Evolutionary conservation across 345 rosid genomes (phyloP), one percentile per base, ranked within the genome.

Genomic region (Eucalyptus guilfoylei): DNA sequence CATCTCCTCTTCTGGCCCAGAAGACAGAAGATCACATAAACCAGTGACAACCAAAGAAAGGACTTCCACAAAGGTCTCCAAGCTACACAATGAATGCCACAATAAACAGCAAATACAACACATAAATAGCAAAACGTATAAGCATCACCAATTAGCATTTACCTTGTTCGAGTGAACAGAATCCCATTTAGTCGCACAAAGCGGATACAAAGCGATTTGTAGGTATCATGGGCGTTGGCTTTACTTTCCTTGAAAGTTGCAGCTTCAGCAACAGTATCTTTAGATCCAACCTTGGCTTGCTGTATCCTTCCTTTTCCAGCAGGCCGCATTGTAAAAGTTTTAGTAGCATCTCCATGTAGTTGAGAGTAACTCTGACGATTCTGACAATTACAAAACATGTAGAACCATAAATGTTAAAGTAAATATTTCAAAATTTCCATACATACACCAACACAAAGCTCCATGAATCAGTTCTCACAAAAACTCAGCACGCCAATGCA

Each of bases 81-180:
- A 89, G 93, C 99, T 98, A 95, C 87, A 89, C 49, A 44, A 37
- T 6, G 9, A 76, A 37, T 76, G 47, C 45, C 47, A 37, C 14
- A 40, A 37, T 76, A 21, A 76, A 37, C 14, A 76, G 83, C 83
- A 76, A 76, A 76, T 40, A 76, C 83, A 76, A 76, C 15, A 76
- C 23, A 23, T 37, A 6, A 76, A 76, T 37, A 76, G 47, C 42
- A 76, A 76, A 45, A 49, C 19, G 40, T 55, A 45, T 16, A 21
- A 86, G 28, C 32, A 86, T 50, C 12, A 30, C 58, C 44, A 54
- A 55, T 30, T 89, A 92, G 42, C 49, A 50, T 64, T 60, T 92
- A 98, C 99, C 99, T 98, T 88, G 98, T 96, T 87, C 96, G 94
- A n/a, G 99, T 97, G 89, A 98, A 98, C 44, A 98, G 96, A 92